phyloP scores from a whole-genome alignment of 83 land plant species.

The Diphasiastrum complanatum region DNA sequence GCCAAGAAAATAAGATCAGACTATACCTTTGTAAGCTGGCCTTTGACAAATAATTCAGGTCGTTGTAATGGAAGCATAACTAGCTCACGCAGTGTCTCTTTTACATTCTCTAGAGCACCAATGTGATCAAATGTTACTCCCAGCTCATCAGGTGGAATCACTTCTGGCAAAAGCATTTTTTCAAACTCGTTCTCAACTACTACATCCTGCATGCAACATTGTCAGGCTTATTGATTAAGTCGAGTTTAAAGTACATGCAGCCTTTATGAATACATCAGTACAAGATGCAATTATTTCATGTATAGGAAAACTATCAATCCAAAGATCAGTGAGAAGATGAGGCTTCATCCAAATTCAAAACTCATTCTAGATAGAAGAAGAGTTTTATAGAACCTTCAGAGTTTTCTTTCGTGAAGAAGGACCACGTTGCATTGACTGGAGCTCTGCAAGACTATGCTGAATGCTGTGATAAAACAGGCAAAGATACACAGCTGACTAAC shows the following conservation, averaged over 20 bases:
- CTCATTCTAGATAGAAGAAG: slow-evolving; percentile 20
- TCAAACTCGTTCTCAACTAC: slow-evolving; percentile 55
- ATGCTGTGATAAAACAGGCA: slow-evolving; percentile 45
- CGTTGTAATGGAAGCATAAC: slow-evolving; percentile 97
- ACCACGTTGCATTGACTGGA: slow-evolving; percentile 47
- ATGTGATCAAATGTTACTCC: slow-evolving; percentile 96
- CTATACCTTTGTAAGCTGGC: slow-evolving; percentile 76
- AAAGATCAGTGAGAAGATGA: slow-evolving; percentile 1
- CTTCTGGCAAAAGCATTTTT: slow-evolving; percentile 21
- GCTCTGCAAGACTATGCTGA: slow-evolving; percentile 41
- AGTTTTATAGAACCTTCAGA: slow-evolving; percentile 27
- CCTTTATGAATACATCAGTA: too few relatives aligned
- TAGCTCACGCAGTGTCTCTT: slow-evolving; percentile 79
- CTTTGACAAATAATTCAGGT: slow-evolving; percentile 84
- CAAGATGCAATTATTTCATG: not conserved
- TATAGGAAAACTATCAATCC: slow-evolving; percentile 8
- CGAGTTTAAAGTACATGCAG: not conserved
- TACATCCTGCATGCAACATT: slow-evolving; percentile 45
- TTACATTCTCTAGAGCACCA: slow-evolving; percentile 90
- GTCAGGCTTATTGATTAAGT: not conserved
- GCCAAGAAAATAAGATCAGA: not conserved
- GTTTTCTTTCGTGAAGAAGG: slow-evolving; percentile 31
- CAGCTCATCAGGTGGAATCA: slow-evolving; percentile 71
- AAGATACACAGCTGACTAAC: too few relatives aligned
- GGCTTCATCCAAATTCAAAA: slow-evolving; percentile 50